Percentiles rank a stretch among this genome's conserved stretches.
Conservation (phyloP, 2,329 filamentous ascomycete genomes). For the Penicillium sp. region DNA sequence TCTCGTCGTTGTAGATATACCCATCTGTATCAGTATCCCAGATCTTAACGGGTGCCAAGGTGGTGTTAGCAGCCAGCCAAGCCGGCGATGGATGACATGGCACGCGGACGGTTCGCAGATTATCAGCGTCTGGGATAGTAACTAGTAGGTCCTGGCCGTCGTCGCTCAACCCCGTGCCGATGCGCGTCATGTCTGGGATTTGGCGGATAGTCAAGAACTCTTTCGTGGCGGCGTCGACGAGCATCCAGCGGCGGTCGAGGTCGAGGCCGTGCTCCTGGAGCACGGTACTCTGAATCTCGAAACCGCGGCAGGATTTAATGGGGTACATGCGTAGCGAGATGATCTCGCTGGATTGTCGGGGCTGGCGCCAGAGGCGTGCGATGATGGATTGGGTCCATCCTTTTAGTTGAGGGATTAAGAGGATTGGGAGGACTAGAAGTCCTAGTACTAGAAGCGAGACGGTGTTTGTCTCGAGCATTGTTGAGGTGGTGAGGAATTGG, state of each 20-base stretch:
- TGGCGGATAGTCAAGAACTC: constrained; percentile 61
- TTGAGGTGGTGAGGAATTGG: background rate
- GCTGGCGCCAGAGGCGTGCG: constrained; percentile 11
- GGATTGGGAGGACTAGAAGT: constrained; percentile 11
- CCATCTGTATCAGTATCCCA: constrained; percentile 57
- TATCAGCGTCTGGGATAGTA: constrained; percentile 43
- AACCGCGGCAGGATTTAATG: constrained; percentile 62
- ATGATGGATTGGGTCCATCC: constrained; percentile 10
- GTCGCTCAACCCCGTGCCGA: constrained; percentile 50
- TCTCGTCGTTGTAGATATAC: constrained; percentile 48
- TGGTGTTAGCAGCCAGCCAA: constrained; percentile 54
- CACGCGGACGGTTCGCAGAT: constrained; percentile 44
- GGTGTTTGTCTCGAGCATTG: constrained; percentile 7
- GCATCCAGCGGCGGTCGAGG: constrained; percentile 63
- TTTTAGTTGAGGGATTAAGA: constrained; percentile 15
- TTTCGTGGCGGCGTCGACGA: constrained; percentile 49
- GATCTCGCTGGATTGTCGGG: constrained; percentile 27
- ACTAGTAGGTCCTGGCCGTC: constrained; percentile 44
- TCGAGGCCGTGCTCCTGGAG: constrained; percentile 55
- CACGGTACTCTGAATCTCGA: constrained; percentile 49
- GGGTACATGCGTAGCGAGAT: constrained; percentile 54
- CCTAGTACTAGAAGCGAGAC: constrained; percentile 8
- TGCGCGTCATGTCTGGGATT: constrained; percentile 58
- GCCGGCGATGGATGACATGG: constrained; percentile 51
- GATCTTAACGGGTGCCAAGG: constrained; percentile 49